A percentile compares a stretch with the other conserved stretches of the same genome.
phyloP scores from a whole-genome alignment of 345 rosid genomes.

The Garcia nutans region DNA sequence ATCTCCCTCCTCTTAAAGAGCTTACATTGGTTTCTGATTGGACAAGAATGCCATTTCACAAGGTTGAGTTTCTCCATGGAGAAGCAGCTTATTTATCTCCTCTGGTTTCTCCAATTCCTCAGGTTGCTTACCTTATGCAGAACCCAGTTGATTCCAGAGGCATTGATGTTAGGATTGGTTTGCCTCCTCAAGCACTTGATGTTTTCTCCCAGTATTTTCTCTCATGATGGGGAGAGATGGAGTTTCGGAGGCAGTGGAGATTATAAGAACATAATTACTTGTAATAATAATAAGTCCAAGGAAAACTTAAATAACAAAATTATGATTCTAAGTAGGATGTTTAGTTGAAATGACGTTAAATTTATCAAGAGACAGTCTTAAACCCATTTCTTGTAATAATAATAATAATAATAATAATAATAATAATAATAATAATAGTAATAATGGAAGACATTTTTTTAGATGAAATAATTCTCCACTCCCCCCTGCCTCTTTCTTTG shows the following conservation, averaged over 20 bases:
- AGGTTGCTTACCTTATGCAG: conserved; percentile 65
- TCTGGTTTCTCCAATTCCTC: conserved; percentile 60
- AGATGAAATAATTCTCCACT: neutral
- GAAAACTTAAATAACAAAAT: too few species aligned
- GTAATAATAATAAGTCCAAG: too few species aligned
- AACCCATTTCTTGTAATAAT: neutral
- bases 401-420: too few species aligned
- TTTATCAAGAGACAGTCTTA: neutral
- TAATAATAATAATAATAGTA: too few species aligned
- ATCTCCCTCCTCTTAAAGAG: conserved; percentile 57
- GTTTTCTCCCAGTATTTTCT: conserved; percentile 43
- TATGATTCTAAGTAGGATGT: too few species aligned
- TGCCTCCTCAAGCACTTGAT: conserved; percentile 33
- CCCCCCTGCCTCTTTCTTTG: neutral
- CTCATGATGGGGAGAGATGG: neutral
- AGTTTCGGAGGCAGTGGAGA: neutral
- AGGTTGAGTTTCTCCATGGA: conserved; percentile 40
- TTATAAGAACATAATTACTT: neutral
- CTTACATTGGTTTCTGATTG: conserved; percentile 62
- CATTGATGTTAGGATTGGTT: conserved; percentile 50
- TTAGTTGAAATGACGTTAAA: too few species aligned
- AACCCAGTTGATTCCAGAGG: conserved; percentile 46
- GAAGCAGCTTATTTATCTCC: conserved; percentile 51
- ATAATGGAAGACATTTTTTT: neutral
- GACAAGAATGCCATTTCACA: conserved; percentile 76